phyloP scores from a whole-genome alignment of 257 asterid species.

The Solanum medicagineum region DNA sequence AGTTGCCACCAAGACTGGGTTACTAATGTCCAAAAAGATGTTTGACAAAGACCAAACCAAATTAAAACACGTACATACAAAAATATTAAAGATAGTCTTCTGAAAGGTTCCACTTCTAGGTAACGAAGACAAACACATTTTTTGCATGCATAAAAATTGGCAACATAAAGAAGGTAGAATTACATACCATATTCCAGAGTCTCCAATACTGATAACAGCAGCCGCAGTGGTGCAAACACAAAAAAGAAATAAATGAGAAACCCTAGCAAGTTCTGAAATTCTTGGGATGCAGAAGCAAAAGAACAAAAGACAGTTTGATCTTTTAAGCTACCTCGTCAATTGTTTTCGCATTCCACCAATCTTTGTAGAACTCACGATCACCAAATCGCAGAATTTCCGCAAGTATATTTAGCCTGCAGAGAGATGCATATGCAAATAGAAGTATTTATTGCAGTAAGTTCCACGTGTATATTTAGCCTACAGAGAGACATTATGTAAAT shows the following conservation, averaged over 20 bases:
- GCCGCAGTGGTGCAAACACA: constrained; percentile 16
- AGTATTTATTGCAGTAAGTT: constrained; percentile 5
- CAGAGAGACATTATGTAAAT: neutral
- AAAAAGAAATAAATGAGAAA: constrained; percentile 4
- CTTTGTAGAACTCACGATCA: constrained; percentile 98
- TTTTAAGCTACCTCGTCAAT: constrained; percentile 67
- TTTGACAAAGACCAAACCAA: neutral
- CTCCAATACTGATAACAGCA: constrained; percentile 83
- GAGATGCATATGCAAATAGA: neutral
- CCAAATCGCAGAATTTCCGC: constrained; percentile 92
- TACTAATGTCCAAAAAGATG: neutral
- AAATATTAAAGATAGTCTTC: neutral
- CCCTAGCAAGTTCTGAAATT: neutral
- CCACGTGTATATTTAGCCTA: constrained; percentile 5
- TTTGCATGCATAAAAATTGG: neutral
- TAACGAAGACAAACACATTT: neutral
- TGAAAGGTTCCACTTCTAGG: neutral
- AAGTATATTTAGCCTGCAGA: constrained; percentile 88
- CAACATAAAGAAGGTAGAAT: neutral
- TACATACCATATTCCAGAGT: constrained; percentile 97
- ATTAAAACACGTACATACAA: neutral
- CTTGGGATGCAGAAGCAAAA: neutral
- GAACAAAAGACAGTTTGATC: neutral
- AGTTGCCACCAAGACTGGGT: neutral
- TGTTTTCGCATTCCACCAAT: constrained; percentile 99